Conservation (phyloP, 2,329 filamentous ascomycete genomes). For the Zymoseptoria ardabiliae region DNA sequence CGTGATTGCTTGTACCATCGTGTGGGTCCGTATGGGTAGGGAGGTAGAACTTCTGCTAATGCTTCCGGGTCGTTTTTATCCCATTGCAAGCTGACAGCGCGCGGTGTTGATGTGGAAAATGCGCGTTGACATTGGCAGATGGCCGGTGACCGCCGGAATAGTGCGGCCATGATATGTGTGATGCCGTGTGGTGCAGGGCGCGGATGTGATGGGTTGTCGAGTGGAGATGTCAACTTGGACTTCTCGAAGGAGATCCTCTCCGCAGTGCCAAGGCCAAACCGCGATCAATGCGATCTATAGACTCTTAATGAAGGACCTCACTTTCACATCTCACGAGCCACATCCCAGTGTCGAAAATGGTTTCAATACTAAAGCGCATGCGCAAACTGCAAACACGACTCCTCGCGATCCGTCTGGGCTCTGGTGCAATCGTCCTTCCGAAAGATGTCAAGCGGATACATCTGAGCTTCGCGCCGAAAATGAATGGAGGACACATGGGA, state of each 20-base stretch:
- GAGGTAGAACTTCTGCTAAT: conserved; percentile 31
- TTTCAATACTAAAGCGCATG: conserved; percentile 60
- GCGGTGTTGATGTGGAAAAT: conserved; percentile 26
- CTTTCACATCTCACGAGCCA: neutral
- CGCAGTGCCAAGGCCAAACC: conserved; percentile 2
- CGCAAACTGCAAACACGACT: conserved; percentile 67
- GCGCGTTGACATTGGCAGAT: conserved; percentile 18
- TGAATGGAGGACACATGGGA: conserved; percentile 63
- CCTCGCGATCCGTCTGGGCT: conserved; percentile 67
- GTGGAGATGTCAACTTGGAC: neutral
- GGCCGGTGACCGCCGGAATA: conserved; percentile 18
- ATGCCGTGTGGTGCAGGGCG: neutral
- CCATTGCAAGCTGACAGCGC: conserved; percentile 23
- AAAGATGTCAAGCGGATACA: conserved; percentile 67
- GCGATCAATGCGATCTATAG: neutral
- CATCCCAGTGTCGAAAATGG: conserved; percentile 37
- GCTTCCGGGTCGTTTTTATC: conserved; percentile 26
- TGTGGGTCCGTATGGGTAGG: conserved; percentile 66
- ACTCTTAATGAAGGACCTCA: neutral
- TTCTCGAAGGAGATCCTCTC: neutral
- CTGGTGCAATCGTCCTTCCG: conserved; percentile 75
- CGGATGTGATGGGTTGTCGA: neutral
- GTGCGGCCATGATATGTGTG: conserved; percentile 16
- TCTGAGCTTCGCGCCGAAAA: conserved; percentile 59
- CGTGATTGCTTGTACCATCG: conserved; percentile 73